phyloP scores from a whole-genome alignment of 2,329 filamentous ascomycete genomes.

The Trichoderma atroviride region DNA sequence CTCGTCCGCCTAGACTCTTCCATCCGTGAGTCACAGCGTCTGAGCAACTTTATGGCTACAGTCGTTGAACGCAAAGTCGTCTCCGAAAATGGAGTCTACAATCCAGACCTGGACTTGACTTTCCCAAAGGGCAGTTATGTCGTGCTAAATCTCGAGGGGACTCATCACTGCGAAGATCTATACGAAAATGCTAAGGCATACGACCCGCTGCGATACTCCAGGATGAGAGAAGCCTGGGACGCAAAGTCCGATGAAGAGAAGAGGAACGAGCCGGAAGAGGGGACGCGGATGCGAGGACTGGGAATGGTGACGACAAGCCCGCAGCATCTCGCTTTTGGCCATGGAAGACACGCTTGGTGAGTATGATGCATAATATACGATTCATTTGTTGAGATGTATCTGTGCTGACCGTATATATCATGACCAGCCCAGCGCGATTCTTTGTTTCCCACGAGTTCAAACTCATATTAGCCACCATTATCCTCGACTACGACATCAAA shows the following conservation, averaged over 20 bases:
- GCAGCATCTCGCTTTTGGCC: slow-evolving; percentile 57
- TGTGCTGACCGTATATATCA: not conserved
- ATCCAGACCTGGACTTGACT: slow-evolving; percentile 38
- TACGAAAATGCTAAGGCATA: slow-evolving; percentile 48
- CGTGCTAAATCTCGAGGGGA: slow-evolving; percentile 47
- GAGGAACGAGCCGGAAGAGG: slow-evolving; percentile 38
- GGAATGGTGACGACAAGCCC: slow-evolving; percentile 58
- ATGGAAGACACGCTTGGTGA: slow-evolving; percentile 56
- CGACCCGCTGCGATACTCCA: slow-evolving; percentile 54
- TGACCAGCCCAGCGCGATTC: slow-evolving; percentile 53
- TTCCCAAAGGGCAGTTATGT: slow-evolving; percentile 48
- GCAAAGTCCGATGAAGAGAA: slow-evolving; percentile 35
- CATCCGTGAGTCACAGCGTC: slow-evolving; percentile 56
- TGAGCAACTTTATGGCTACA: slow-evolving; percentile 51
- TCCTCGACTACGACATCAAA: slow-evolving; percentile 57
- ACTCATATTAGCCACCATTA: slow-evolving; percentile 53
- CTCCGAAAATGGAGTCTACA: slow-evolving; percentile 47
- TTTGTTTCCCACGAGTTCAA: slow-evolving; percentile 60
- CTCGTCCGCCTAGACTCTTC: slow-evolving; percentile 54
- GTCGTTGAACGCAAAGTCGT: slow-evolving; percentile 52
- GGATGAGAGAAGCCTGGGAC: slow-evolving; percentile 45
- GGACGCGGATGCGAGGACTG: slow-evolving; percentile 41
- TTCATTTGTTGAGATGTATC: not conserved
- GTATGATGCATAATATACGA: slow-evolving; percentile 12
- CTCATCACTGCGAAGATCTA: slow-evolving; percentile 49